Percentiles rank a stretch among this genome's conserved stretches.
Evolutionary conservation across 2,329 filamentous ascomycete genomes (phyloP).

Genomic region (Cladophialophora carrionii): DNA sequence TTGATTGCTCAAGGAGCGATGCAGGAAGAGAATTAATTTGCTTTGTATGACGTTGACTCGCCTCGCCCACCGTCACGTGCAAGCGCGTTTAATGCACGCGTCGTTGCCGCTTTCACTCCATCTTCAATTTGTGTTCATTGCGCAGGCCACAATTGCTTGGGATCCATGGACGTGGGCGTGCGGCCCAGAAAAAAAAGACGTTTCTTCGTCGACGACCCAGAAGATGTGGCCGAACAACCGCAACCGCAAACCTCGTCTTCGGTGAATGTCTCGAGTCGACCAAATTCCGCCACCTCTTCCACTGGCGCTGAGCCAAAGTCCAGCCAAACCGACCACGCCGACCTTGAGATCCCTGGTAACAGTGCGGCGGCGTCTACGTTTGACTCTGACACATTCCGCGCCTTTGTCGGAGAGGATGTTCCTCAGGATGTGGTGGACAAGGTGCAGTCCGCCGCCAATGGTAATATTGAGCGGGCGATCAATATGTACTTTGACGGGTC

Average conservation of each 20-base stretch:
- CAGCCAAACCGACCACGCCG: constrained; percentile 27
- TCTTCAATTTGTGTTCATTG: not conserved
- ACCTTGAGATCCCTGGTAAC: constrained; percentile 20
- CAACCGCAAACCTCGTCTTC: constrained; percentile 32
- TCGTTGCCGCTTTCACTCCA: not conserved
- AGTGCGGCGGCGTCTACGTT: constrained; percentile 47
- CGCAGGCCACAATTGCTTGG: not conserved
- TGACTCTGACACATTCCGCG: constrained; percentile 59
- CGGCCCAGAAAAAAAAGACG: constrained; percentile 64
- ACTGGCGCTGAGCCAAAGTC: constrained; percentile 15
- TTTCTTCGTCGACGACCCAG: constrained; percentile 62
- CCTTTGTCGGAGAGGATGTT: constrained; percentile 61
- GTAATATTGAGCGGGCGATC: constrained; percentile 63
- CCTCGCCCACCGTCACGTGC: constrained; percentile 9
- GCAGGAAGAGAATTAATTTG: constrained; percentile 1
- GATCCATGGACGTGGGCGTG: constrained; percentile 50
- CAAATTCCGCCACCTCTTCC: constrained; percentile 37
- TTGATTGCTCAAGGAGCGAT: not conserved
- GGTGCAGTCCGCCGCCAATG: constrained; percentile 55
- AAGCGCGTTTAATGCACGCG: constrained; percentile 10
- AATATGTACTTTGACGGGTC: constrained; percentile 68
- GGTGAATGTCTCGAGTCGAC: constrained; percentile 41
- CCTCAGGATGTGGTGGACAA: constrained; percentile 50
- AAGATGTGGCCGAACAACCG: constrained; percentile 37
- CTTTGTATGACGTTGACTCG: constrained; percentile 24